Evolutionary conservation across 73 alveolate species (phyloP), one percentile per base, ranked within the genome.

Genomic region (Urostyla sp.): DNA sequence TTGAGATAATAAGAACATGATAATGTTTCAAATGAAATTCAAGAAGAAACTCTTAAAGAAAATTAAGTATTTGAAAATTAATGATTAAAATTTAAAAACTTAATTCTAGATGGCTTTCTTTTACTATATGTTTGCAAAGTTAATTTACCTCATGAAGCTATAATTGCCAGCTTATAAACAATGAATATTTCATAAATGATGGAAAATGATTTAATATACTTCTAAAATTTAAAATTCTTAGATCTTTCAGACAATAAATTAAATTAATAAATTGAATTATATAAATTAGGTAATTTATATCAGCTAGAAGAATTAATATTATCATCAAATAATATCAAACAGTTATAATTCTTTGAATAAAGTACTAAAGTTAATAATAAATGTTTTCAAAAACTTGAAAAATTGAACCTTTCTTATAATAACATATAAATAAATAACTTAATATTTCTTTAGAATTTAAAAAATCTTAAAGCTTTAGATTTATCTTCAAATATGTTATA

Each of bases 141-240:
- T 8, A 79, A 81, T 30, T 36, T 72, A 10, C 92, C 92, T 15
- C 77, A 75, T 24, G 92, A 84, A 34, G 88, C 92, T 1, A 60
- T 84, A 15, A 56, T 37, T 21, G 79, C 88, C 15, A 84, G 56
- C 30, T 66, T 84, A 0, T 31, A 40, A 23, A 78, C 88, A 11
- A 21, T 52, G 36, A 57, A 69, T 43, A 84, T 84, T 6, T 32
- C 26, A 0, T 52, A 36, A 0, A 63, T 84, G 7, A 85, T 54
- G 15, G 76, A 84, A n/a, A 54, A 73, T 34, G 85, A 73, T 23
- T n/a, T 73, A 13, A 46, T 59, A 44, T 84, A 50, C 37, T 84
- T 84, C 75, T 38, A 53, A 13, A 84, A 75, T 37, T 48, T 84
- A 21, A 58, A 40, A 1, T 24, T 23, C 30, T 40, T 84, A 24